Evolutionary conservation across 2,329 filamentous ascomycete genomes (phyloP), one percentile per base, ranked within the genome.

Genomic region (Colletotrichum aenigma): DNA sequence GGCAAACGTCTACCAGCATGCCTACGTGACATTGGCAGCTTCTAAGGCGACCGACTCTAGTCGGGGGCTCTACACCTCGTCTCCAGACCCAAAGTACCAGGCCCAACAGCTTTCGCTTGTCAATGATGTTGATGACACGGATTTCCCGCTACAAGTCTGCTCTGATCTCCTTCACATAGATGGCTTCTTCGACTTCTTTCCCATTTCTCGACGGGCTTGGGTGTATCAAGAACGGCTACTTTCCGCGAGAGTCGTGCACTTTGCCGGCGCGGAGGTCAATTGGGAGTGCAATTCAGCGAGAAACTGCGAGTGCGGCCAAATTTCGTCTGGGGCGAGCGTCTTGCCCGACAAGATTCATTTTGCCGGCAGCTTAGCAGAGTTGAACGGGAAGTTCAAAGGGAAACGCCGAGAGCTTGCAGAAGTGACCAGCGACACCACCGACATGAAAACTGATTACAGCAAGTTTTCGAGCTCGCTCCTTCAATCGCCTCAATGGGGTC

Each of bases 1-100:
- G 76, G 69, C 30, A 26, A 43, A 55, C n/a, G 74, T 80, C 26
- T 80, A 80, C 74, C 61, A 48, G 6, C 62, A 71, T 13, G 76
- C 78, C 3, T 61, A 66, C 38, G 21, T 79, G 1, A 78, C 60
- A 13, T 60, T 61, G 13, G 65, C 65, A 6, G 65, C 58, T 32
- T 34, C 58, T 9, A 61, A 61, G 12, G 58, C 58, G 7, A 32
- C 30, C 12, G 58, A 61, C 58, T 61, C 58, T 15, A 61, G 58
- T 8, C 58, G 58, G 6, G 58, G 58, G n/a, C 58, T 61, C 18
- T 61, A 61, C 30, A 61, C 58, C 28, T 61, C 26, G 5, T 32
- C 58, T 18, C n/a, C 7, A 3, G 58, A 61, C 18, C 58, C 30
- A 5, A 30, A 18, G 28, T 21, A 34, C 18, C 28, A 61, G 18